Evolutionary conservation across 2,329 filamentous ascomycete species (phyloP), one percentile per base, ranked within the genome.

Genomic region (Fusarium concolor): DNA sequence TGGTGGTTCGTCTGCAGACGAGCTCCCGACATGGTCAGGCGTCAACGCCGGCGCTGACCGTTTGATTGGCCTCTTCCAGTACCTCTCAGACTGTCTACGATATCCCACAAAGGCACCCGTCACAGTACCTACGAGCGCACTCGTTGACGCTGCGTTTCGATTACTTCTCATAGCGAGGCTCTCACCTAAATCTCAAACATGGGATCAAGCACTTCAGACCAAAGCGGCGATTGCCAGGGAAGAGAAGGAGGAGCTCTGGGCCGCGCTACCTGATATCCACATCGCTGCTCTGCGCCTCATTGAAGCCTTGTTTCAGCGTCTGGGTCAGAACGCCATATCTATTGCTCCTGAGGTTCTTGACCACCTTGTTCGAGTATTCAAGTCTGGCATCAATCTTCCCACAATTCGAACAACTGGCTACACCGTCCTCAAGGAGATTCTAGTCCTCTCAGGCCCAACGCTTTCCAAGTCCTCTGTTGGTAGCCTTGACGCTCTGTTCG

Each of bases 191-290:
- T 80, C 77, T 62, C 83, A 83, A 61, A 78, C 77, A 20, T 81
- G 80, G 69, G 81, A 85, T 62, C 82, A 83, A 68, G 83, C 81
- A 3, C 79, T 88, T n/a, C 87, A 90, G 62, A 83, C 89, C 61
- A 94, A 94, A 71, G 84, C 89, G 10, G 90, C 92, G 65, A 87
- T 96, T 65, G 86, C 89, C 31, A 87, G 91, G 63, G 92, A 96
- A 49, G 95, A 97, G 78, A 90, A 90, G 63, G 93, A 97, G 53
- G 87, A 90, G 43, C 84, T 97, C 5, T 94, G 92, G 87, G 81
- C 86, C 45, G 83, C 87, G 18, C 83, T 97, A 12, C 92, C 94
- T 6, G 83, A 86, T 11, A 86, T 97, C 38, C 93, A 97, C 74
- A 79, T 89, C 15, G 88, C 91, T 15, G 86, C 88, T n/a, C 80